Base-by-base conservation (phyloP, 768 basidiomycete genomes). In the Pisolithus marmoratus region DNA sequence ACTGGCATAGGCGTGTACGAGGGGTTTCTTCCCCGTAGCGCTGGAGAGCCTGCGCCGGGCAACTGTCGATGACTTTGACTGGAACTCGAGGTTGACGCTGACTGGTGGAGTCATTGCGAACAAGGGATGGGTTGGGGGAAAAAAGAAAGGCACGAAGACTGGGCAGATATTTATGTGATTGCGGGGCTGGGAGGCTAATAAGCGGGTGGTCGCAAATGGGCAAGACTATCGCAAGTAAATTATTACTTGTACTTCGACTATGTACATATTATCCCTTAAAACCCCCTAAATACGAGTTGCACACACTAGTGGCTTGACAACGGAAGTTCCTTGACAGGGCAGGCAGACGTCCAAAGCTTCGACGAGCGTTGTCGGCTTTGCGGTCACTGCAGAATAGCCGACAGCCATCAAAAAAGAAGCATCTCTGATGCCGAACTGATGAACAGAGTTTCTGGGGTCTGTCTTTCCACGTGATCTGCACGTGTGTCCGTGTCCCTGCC, bases 21-120 rank as follows among this genome's bases (percentile, higher is more conserved):
- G 74, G 48, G 86, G 87, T 64, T 72, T 78, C 43, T 65, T 72
- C 6, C 69, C 66, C 44, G 76, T 69, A 52, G 71, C 70, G 61
- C 75, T 83, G 38, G 85, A 87, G 47, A 90, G 81, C 70, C 87
- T 81, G 63, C 84, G 80, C 54, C 83, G 75, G 49, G 81, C 74
- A 48, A 79, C 81, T 45, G 72, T 73, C 41, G 86, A 85, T n/a
- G 81, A 61, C 51, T 83, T 76, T 41, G 85, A 87, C 61, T 79
- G 63, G 62, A 90, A 90, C 34, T 72, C 62, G 38, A 76, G 69
- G 63, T 70, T 54, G 57, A 68, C 41, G 66, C 66, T 58, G 53
- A 55, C 36, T 17, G 57, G 61, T 60, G 75, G 73, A 44, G 83
- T 73, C 82, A 83, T 85, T 71, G 58, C 69, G 62, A 60, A 57